Base-by-base conservation (phyloP, 129 eudicot genomes). In the Pulicaria dysenterica region DNA sequence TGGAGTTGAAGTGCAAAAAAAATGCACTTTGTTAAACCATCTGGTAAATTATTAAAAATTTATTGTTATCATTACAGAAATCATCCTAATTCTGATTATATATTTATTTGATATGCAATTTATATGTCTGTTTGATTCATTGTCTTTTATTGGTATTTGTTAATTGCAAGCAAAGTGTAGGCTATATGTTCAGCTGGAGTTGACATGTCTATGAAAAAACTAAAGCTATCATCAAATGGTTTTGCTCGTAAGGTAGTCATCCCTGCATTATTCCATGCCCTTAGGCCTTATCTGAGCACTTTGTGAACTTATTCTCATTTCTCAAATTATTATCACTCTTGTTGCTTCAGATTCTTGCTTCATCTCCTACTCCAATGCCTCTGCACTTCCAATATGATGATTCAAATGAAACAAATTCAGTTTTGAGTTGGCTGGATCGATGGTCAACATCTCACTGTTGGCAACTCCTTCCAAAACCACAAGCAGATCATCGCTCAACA, bases 381-480 rank as follows among this genome's bases (percentile, higher is more conserved):
- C 70, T 86, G 34, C 84, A 70, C 76, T 84, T 86, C 58, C 86
- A 78, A 5, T 83, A 83, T 64, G 74, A 83, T 64, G 74, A 81
- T 38, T n/a, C 63, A 8, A 66, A 65, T 19, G 88, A 81, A 59
- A 39, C 80, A 4, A 86, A 83, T 77, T 83, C 84, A 9, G 88
- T 80, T 34, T 55, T 59, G 58, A 57, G 69, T 15, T 86, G 92
- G 92, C 74, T 86, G 57, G 78, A 70, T 43, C 78, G 88, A 57
- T 86, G 92, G 92, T 79, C 92, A 44, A 17, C 62, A 48, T 83
- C 84, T 41, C 70, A 49, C 8, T 70, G 75, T 19, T 86, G 91
- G 91, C 60, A 71, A 17, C 79, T 80, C 8, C 75, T 41, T 40
- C 67, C 79, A 46, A 67, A 79, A 56, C 79, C 71, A 24, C 75